Evolutionary conservation across 2,329 filamentous ascomycete species (phyloP).

Genomic region (Colletotrichum paranaense): DNA sequence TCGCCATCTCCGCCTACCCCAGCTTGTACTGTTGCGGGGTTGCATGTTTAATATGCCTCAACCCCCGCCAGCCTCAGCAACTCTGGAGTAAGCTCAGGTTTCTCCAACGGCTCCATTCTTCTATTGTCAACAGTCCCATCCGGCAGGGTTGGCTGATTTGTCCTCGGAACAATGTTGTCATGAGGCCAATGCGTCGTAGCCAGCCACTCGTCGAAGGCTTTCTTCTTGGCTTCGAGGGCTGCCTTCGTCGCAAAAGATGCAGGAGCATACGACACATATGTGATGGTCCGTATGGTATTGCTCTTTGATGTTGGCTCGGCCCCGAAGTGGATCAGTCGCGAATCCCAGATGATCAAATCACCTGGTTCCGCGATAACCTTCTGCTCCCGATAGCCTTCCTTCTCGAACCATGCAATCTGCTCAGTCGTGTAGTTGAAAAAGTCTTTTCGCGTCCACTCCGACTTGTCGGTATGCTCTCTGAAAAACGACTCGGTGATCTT

Average conservation of each 20-base stretch:
- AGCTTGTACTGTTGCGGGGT: background rate
- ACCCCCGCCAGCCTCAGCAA: conserved; percentile 13
- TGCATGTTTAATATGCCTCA: background rate
- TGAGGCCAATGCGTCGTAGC: conserved; percentile 47
- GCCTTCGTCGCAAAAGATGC: conserved; percentile 45
- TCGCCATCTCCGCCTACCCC: background rate
- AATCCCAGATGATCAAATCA: conserved; percentile 50
- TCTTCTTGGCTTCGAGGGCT: conserved; percentile 32
- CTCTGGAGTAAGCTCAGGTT: conserved; percentile 1
- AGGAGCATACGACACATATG: conserved; percentile 51
- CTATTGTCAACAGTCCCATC: conserved; percentile 37
- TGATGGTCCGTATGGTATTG: conserved; percentile 46
- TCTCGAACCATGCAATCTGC: conserved; percentile 42
- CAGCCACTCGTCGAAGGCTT: conserved; percentile 39
- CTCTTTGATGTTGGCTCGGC: conserved; percentile 38
- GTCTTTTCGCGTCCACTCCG: conserved; percentile 11
- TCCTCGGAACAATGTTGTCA: conserved; percentile 48
- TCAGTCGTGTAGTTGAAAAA: background rate
- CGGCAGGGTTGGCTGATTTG: conserved; percentile 34
- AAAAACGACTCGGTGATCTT: conserved; percentile 20
- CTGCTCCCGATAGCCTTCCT: conserved; percentile 43
- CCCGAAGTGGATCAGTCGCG: conserved; percentile 47
- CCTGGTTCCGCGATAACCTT: conserved; percentile 48
- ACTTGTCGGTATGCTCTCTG: background rate
- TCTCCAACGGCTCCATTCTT: conserved; percentile 10